Evolutionary conservation across 2,329 filamentous ascomycete genomes (phyloP).

Genomic region (Colletotrichum nymphaeae): DNA sequence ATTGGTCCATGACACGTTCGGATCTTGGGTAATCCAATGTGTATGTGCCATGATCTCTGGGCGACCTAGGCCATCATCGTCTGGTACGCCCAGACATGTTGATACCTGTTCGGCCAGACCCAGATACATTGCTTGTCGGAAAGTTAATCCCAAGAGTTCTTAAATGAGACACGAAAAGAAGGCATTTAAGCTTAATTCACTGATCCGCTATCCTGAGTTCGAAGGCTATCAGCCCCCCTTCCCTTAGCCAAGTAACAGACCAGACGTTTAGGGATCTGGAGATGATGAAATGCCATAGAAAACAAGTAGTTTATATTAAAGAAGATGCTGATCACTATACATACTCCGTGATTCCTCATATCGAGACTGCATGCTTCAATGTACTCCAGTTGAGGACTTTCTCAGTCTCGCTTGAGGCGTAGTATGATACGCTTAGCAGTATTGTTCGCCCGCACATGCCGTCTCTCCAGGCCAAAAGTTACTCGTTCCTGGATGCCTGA

Average conservation of each 20-base stretch:
- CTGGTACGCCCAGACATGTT: neutral
- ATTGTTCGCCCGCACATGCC: neutral
- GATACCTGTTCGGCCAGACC: neutral
- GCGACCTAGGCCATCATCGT: neutral
- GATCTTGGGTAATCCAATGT: no score
- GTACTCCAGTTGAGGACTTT: neutral
- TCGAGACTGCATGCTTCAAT: neutral
- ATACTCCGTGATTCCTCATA: neutral
- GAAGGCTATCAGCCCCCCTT: neutral
- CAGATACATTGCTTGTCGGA: no score
- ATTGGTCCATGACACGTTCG: neutral
- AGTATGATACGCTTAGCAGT: neutral
- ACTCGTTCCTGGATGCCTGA: neutral
- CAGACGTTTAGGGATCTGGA: no score
- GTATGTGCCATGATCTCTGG: neutral
- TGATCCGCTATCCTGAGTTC: no score
- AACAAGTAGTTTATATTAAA: neutral
- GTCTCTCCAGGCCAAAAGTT: neutral
- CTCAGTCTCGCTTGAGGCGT: neutral
- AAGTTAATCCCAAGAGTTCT: neutral
- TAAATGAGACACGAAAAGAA: neutral
- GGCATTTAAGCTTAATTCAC: neutral
- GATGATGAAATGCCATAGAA: neutral
- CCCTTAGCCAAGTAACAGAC: neutral
- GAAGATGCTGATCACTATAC: fast-evolving